Percentiles rank a stretch among this genome's conserved stretches.
Evolutionary conservation across 768 basidiomycete genomes (phyloP).

Genomic region (Calvatia gigantea): DNA sequence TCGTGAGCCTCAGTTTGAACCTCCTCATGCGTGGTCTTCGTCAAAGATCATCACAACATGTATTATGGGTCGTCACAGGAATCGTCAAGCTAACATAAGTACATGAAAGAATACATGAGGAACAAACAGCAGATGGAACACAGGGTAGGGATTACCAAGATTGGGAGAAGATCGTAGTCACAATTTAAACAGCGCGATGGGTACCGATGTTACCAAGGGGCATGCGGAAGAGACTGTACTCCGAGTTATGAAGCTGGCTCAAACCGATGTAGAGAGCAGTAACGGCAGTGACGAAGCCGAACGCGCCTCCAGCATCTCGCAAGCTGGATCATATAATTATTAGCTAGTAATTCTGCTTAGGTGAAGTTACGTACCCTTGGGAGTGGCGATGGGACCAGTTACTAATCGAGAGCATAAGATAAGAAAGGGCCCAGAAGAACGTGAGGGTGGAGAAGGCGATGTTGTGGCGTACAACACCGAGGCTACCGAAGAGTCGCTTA

Average conservation of each 20-base stretch:
- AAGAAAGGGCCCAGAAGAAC: constrained; percentile 51
- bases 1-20: too few relatives aligned
- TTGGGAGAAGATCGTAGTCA: too few relatives aligned
- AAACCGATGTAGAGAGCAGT: constrained; percentile 13
- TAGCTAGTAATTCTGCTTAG: background rate
- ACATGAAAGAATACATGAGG: background rate
- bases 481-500: constrained; percentile 21
- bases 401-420: constrained; percentile 41
- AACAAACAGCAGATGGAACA: background rate
- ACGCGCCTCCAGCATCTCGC: constrained; percentile 12
- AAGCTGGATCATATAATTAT: background rate
- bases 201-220: constrained; percentile 7
- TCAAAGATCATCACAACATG: background rate
- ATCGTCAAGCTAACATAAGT: background rate
- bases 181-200: background rate
- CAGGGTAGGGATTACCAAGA: background rate
- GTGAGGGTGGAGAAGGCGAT: constrained; percentile 47
- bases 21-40: too few relatives aligned
- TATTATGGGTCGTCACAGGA: background rate
- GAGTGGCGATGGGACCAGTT: constrained; percentile 23
- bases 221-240: constrained; percentile 11
- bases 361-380: constrained; percentile 1
- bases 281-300: constrained; percentile 11
- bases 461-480: constrained; percentile 50
- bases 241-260: constrained; percentile 7